Evolutionary conservation across 495 filamentous ascomycete genomes (phyloP).

Genomic region (Umbilicaria muhlenbergii): DNA sequence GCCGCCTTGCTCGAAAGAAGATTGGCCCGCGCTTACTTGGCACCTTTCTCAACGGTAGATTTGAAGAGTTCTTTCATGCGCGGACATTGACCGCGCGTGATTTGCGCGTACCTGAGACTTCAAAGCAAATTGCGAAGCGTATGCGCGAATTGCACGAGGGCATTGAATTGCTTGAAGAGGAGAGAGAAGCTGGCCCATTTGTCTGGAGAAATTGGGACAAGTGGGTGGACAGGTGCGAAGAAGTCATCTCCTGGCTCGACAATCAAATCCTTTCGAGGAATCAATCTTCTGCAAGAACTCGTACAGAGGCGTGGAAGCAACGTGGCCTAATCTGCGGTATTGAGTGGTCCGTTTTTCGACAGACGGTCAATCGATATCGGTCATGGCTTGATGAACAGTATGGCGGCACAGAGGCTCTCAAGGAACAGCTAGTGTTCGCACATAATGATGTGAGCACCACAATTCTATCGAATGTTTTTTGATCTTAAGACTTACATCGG

Average conservation of each 20-base stretch:
- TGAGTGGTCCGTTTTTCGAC: constrained; percentile 65
- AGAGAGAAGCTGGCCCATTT: constrained; percentile 61
- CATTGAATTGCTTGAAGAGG: constrained; percentile 65
- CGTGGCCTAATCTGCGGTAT: constrained; percentile 71
- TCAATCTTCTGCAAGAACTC: constrained; percentile 19
- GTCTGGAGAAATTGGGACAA: constrained; percentile 93
- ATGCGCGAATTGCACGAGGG: constrained; percentile 95
- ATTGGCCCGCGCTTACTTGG: constrained; percentile 90
- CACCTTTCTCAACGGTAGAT: constrained; percentile 89
- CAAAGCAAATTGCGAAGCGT: constrained; percentile 90
- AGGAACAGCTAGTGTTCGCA: constrained; percentile 71
- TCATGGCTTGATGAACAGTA: constrained; percentile 57
- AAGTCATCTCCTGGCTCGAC: constrained; percentile 65
- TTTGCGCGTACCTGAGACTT: constrained; percentile 66
- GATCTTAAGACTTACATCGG: constrained; percentile 2
- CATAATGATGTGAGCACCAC: constrained; percentile 75
- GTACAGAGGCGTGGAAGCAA: constrained; percentile 41
- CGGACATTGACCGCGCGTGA: constrained; percentile 60
- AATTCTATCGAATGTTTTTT: not conserved
- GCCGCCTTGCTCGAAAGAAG: constrained; percentile 72
- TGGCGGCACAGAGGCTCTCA: constrained; percentile 47
- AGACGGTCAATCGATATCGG: constrained; percentile 63
- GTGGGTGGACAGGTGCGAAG: constrained; percentile 70
- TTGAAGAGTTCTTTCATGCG: constrained; percentile 85
- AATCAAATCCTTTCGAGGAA: constrained; percentile 37